Evolutionary conservation across 2,329 filamentous ascomycete genomes (phyloP), one percentile per base, ranked within the genome.

Genomic region (Epichloe scottii): DNA sequence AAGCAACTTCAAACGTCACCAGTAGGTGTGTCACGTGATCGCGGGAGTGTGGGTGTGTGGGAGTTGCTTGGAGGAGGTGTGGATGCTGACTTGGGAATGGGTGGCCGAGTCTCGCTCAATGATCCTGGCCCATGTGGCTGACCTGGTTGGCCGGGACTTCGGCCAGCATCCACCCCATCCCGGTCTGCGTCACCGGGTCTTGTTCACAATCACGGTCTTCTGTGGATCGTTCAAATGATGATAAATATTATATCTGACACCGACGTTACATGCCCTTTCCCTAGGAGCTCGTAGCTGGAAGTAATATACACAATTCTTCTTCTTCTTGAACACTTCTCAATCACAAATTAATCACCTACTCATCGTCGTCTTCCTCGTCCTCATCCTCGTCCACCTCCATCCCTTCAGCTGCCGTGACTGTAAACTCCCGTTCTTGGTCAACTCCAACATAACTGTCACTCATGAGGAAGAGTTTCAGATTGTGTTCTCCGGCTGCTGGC

Each of bases 391-490:
- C 90, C 62, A 96, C 88, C 52, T 97, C 93, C 87, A 93, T 94
- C 5, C 89, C 89, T 68, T 98, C 93, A 2, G 84, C 87, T 30
- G 87, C 93, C 49, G 79, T 84, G 43, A 98, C 82, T 51, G 80
- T 84, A 66, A 98, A 97, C 5, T 82, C 81, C 50, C 90, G 88
- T 63, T 95, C 94, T 71, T 98, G 93, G 71, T 98, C 94, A 49
- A 98, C 89, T 26, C 93, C 93, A 37, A 96, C 79, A 67, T 98
- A 98, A 67, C 87, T 91, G 71, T 98, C 93, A 66, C 90, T 93
- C 85, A 98, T 96, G 65, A 98, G 73, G 70, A 88, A 95, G 56
- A 97, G 73, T 67, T 91, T 96, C 63, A 98, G 70, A 53, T 90
- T 82, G 67, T 96, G 88, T 63, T 89, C 79, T 48, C 93, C 93